Base-by-base conservation (phyloP, 441 rosid species). In the Mallotus repandus region DNA sequence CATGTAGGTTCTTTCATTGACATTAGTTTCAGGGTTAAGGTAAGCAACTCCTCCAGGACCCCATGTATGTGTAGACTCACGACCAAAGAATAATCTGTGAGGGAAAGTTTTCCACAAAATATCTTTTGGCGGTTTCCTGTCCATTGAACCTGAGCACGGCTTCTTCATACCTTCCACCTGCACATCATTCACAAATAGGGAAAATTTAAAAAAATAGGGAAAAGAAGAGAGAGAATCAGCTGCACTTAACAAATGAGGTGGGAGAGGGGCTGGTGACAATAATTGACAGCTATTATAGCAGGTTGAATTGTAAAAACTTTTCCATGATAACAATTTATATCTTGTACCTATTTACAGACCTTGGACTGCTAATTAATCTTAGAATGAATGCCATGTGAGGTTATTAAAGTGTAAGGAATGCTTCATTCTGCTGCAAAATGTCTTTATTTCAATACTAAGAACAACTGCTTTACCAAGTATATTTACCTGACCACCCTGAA, bases 1-100 rank as follows among this genome's bases (percentile, higher is more conserved):
- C 84, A 89, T 25, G 82, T 84, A 77, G 62, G 89, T 69, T 81
- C 79, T 84, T 38, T 89, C 85, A 74, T 75, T 75, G 76, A 5
- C 48, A 72, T 71, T 75, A 76, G 84, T 60, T 81, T 76, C 75
- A 18, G 98, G 98, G 61, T 88, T 85, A 77, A 84, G 81, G 74
- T 93, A 96, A 82, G 98, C 97, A 85, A 76, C 94, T 61, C 98
- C 97, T 78, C 99, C 99, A 41, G 77, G 82, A 74, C 97, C 98
- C 98, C 98, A 93, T 46, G 84, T 77, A 48, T 0, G 63, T 14
- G 89, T 68, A 70, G 84, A 90, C 43, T 91, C 87, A 25, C 65
- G 87, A 65, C 98, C 99, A 76, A 96, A 93, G 82, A 91, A 90
- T 75, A 96, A 81, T 21, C 91, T 86, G 72, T 83, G 89, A 54